Evolutionary conservation across 768 basidiomycete genomes (phyloP), one percentile per base, ranked within the genome.

Genomic region (Boletus insuetus): DNA sequence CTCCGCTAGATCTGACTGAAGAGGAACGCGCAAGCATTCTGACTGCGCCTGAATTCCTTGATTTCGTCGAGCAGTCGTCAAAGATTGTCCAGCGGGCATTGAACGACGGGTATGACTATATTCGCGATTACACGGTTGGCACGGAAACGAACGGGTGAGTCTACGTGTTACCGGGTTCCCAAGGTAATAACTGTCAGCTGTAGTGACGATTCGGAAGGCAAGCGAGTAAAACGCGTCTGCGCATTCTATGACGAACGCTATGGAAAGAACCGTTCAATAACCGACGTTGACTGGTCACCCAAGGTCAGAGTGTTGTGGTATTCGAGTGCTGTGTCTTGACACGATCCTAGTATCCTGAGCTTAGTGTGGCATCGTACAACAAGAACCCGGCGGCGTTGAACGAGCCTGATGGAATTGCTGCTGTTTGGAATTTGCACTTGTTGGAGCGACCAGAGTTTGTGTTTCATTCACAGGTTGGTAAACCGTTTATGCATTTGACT

Each of bases 231-330:
- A 69, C 82, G 86, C n/a, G 78, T 96, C n/a, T 98, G 96, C 64
- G 87, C 89, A 44, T 98, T 98, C 75, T 87, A 79, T 60, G 95
- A 97, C 66, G 93, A 97, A 66, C 80, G 90, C 45, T 90, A 91
- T 73, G 89, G 89, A 7, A 92, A 90, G 72, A 94, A 96, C 67
- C 78, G 97, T 50, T 96, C 95, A 7, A 91, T 99, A 56, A 99
- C 97, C 1, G 94, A 93, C 61, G 78, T 98, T 13, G 96, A 98
- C 64, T 99, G 97, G 97, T 98, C 95, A 48, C 92, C 92, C 3
- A 98, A 98, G 79, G 96, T 92, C 58, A 50, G 73, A 53, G 20
- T 45, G 24, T 43, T 17, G 26, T 54, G n/a, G 26, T 38, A 2
- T 17, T 37, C 13, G 20, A 35, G 24, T 37, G 2, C 32, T 5